Evolutionary conservation across 345 rosid species (phyloP).

Genomic region (Gossypium anomalum): DNA sequence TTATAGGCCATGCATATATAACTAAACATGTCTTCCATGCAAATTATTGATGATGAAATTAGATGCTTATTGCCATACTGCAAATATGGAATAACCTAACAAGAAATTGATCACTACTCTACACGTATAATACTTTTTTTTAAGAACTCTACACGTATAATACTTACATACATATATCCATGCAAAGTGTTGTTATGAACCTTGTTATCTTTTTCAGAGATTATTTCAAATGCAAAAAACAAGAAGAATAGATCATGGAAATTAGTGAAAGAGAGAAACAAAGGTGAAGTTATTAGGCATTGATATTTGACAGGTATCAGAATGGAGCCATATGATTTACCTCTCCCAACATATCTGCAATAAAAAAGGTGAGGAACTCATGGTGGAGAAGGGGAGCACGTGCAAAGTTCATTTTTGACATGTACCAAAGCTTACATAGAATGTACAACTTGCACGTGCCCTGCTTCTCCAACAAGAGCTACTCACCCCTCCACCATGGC

Average conservation of each 20-base stretch:
- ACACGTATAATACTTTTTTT: neutral
- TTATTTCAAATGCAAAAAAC: neutral
- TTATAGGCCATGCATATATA: neutral
- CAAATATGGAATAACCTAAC: neutral
- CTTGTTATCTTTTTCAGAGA: neutral
- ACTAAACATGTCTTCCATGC: neutral
- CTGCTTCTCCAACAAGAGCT: slow-evolving; percentile 98
- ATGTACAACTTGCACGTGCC: slow-evolving; percentile 79
- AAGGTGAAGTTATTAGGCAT: no score
- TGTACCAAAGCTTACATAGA: neutral
- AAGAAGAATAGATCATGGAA: neutral
- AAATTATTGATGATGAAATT: neutral
- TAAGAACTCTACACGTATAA: neutral
- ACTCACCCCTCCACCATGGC: slow-evolving; percentile 41
- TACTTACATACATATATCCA: neutral
- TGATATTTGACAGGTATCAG: neutral
- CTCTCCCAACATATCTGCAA: neutral
- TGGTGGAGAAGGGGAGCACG: slow-evolving; percentile 99
- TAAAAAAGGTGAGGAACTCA: slow-evolving; percentile 45
- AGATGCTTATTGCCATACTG: neutral
- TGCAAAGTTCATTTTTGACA: slow-evolving; percentile 36
- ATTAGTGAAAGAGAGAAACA: neutral
- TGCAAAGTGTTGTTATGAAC: neutral
- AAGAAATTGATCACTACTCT: no score
- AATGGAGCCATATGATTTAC: neutral